phyloP scores from a whole-genome alignment of 257 asterid species.

The Anisodus acutangulus region DNA sequence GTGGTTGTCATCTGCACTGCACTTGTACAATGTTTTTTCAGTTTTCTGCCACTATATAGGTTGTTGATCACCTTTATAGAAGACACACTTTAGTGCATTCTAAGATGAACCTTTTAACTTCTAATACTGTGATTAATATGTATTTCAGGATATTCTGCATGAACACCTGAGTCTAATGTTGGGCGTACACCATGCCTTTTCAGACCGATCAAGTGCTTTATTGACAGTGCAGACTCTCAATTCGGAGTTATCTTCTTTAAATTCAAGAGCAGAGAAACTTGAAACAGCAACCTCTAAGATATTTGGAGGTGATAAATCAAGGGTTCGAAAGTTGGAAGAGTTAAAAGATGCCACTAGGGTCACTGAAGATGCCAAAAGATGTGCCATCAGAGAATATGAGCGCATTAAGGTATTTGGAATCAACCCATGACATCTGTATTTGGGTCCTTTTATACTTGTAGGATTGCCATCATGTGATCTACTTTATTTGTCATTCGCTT shows the following conservation, averaged over 20 bases:
- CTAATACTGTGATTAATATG: slow-evolving; percentile 25
- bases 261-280: slow-evolving; percentile 75
- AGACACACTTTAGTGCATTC: background rate
- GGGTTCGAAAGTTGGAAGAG: slow-evolving; percentile 72
- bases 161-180: slow-evolving; percentile 92
- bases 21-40: slow-evolving; percentile 19
- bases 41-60: background rate
- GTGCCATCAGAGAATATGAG: slow-evolving; percentile 82
- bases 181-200: slow-evolving; percentile 74
- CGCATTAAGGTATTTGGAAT: slow-evolving; percentile 76
- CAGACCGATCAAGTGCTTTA: slow-evolving; percentile 95
- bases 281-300: slow-evolving; percentile 74
- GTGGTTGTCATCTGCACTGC: slow-evolving; percentile 21
- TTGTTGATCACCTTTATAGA: slow-evolving; percentile 19
- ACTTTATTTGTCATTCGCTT: slow-evolving; percentile 1
- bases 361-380: slow-evolving; percentile 84
- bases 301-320: slow-evolving; percentile 84
- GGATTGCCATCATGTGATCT: slow-evolving; percentile 16
- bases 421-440: background rate
- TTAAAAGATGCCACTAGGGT: slow-evolving; percentile 75
- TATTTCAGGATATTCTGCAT: slow-evolving; percentile 76
- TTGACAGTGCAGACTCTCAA: slow-evolving; percentile 92
- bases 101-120: background rate
- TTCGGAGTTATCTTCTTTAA: slow-evolving; percentile 86
- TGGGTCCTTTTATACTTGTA: background rate